phyloP scores from a whole-genome alignment of 768 basidiomycete genomes.

The Calocera viscosa region DNA sequence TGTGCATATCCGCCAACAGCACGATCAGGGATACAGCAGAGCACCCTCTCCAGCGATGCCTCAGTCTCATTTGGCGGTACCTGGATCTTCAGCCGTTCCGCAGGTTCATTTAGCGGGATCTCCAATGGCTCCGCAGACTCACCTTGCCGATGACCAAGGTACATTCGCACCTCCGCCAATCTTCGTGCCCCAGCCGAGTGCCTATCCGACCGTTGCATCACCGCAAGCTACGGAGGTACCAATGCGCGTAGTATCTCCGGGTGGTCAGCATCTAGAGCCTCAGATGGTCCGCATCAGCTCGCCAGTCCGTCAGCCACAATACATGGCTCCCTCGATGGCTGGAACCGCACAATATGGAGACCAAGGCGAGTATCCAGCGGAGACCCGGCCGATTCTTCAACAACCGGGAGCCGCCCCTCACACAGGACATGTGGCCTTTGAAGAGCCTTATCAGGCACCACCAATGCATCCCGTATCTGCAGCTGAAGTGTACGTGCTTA shows the following conservation, averaged over 20 bases:
- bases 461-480: background rate
- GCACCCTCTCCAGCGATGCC: background rate
- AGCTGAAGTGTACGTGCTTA: background rate
- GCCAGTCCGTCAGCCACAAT: background rate
- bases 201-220: background rate
- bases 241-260: background rate
- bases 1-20: background rate
- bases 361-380: background rate
- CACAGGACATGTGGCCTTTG: background rate
- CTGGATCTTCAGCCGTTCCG: background rate
- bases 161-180: background rate
- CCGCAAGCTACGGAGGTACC: constrained; percentile 1
- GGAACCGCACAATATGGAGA: background rate
- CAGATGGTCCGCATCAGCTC: constrained; percentile 5
- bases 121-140: background rate
- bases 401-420: background rate
- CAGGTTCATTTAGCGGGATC: background rate
- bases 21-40: background rate
- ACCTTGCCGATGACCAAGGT: background rate
- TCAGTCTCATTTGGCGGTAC: background rate
- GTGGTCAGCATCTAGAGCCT: constrained; percentile 2
- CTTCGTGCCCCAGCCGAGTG: background rate
- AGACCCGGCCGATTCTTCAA: background rate
- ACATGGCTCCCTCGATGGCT: background rate
- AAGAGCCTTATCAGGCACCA: background rate